Evolutionary conservation across 768 basidiomycete genomes (phyloP), one percentile per base, ranked within the genome.

Genomic region (Udeniomyces megalosporus): DNA sequence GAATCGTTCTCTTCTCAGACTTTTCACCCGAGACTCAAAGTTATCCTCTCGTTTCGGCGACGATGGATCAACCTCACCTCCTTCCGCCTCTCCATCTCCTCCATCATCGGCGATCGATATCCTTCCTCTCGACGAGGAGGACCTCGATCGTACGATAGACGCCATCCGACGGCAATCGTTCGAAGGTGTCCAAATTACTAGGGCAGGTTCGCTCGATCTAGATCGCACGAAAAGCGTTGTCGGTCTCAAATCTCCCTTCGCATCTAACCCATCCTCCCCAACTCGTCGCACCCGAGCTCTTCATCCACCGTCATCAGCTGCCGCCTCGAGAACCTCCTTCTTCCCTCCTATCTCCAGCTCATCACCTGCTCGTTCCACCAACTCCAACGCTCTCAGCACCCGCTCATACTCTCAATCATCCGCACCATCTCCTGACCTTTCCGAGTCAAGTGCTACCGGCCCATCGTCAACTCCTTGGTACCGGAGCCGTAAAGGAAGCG

Each of bases 241-340:
- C n/a, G n/a, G 17, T 42, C 38, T 42, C 10, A 17, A 17, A 42
- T 42, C 38, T 17, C 38, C 38, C 17, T 42, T 42, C 17, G 38
- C 38, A 8, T 42, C 38, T 8, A 42, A 8, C 17, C 38, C 38
- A 8, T 42, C 38, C 17, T 42, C 38, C 17, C 38, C 38, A 42
- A 8, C 38, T 17, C 38, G 38, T 17, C 8, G 8, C 8, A 17
- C 38, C 38, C 38, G 38, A 42, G 17, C 38, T 42, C 38, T 42
- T 42, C 38, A 17, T 8, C 60, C 62, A 6, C 68, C 71, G 0
- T 53, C 64, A 15, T 70, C 70, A 0, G 71, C 71, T 4, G 70
- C 71, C 2, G 62, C 64, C 14, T 62, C 48, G 31, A 69, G 68
- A 44, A 70, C 70, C 10, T 62, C 58, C 10, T 72, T 72, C 65